A percentile compares a stretch with the other conserved stretches of the same genome.
phyloP scores from a whole-genome alignment of 768 basidiomycete species.

The Chlorophyllum brunneum region DNA sequence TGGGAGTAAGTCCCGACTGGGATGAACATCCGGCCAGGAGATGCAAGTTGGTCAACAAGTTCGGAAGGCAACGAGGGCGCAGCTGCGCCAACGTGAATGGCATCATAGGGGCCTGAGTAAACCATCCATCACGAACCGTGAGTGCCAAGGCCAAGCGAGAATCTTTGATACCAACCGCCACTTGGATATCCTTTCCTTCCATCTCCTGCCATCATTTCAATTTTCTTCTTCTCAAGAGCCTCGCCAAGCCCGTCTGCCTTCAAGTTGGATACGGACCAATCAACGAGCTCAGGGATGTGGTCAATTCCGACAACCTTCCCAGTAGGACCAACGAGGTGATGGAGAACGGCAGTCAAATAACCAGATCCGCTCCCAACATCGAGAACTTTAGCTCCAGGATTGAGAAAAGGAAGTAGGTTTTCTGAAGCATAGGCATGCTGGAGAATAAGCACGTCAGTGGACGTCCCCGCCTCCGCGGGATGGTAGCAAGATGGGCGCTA shows the following conservation, averaged over 20 bases:
- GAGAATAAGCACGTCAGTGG: neutral
- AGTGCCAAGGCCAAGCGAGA: neutral
- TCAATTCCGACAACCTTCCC: slow-evolving; percentile 87
- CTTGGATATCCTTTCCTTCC: slow-evolving; percentile 62
- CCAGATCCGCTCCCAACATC: slow-evolving; percentile 91
- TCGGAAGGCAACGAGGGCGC: slow-evolving; percentile 66
- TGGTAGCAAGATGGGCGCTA: slow-evolving; percentile 7
- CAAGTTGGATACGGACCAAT: slow-evolving; percentile 68
- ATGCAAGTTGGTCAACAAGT: slow-evolving; percentile 75
- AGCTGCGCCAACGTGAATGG: slow-evolving; percentile 94
- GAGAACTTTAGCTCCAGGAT: slow-evolving; percentile 70
- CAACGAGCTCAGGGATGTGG: slow-evolving; percentile 77
- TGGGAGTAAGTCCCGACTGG: slow-evolving; percentile 70
- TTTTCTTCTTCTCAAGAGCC: slow-evolving; percentile 48
- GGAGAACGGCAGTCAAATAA: slow-evolving; percentile 79
- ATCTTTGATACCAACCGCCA: slow-evolving; percentile 21
- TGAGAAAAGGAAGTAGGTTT: slow-evolving; percentile 68
- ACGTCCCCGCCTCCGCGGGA: neutral
- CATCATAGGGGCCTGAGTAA: slow-evolving; percentile 61
- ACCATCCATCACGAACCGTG: neutral
- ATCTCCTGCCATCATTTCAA: slow-evolving; percentile 72
- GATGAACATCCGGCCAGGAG: slow-evolving; percentile 85
- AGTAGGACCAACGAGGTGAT: slow-evolving; percentile 57
- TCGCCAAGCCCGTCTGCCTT: slow-evolving; percentile 56
- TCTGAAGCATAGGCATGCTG: slow-evolving; percentile 87